These are phyloP conservation scores for Leishmania martiniquensis DNA, from an alignment of 208 protist genomes.

Conservation along the genomic window DNA sequence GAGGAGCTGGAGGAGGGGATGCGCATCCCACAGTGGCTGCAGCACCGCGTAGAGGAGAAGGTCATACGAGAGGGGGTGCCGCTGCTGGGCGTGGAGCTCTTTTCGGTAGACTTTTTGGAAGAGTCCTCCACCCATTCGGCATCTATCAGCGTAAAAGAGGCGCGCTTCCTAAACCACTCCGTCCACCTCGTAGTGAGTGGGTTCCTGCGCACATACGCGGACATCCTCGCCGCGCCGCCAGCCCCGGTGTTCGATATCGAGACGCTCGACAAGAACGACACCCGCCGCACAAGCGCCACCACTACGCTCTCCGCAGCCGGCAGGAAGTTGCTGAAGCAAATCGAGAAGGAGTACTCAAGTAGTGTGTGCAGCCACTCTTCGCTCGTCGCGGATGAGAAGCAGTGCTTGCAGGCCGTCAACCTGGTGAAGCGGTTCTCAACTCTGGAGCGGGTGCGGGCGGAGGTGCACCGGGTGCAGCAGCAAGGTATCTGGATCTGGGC, in stretches of 20 bases:
- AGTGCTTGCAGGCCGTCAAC: conserved; percentile 35
- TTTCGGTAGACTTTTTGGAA: conserved; percentile 72
- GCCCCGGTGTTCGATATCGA: conserved; percentile 14
- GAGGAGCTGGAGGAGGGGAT: conserved; percentile 32
- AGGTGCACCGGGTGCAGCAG: conserved; percentile 48
- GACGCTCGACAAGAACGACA: conserved; percentile 11
- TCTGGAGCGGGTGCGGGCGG: conserved; percentile 43
- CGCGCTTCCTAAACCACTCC: conserved; percentile 70
- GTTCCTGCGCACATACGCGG: conserved; percentile 49
- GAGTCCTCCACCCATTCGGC: conserved; percentile 74
- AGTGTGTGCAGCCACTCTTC: conserved; percentile 37
- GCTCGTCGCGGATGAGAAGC: conserved; percentile 4
- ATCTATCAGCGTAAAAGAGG: conserved; percentile 61
- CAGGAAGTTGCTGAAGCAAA: conserved; percentile 28
- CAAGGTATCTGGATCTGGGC: conserved; percentile 75
- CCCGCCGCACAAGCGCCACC: background rate
- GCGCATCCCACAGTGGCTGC: conserved; percentile 35
- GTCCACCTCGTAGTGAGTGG: conserved; percentile 49
- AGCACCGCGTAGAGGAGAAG: conserved; percentile 48
- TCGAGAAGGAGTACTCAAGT: conserved; percentile 44
- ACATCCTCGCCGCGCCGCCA: conserved; percentile 26
- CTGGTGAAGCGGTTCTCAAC: conserved; percentile 49
- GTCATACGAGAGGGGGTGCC: conserved; percentile 44
- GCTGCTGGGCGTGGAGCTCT: conserved; percentile 61
- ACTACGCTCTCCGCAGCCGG: conserved; percentile 8